phyloP scores from a whole-genome alignment of 1,284 basidiomycete genomes.

The Sporisorium reilianum region DNA sequence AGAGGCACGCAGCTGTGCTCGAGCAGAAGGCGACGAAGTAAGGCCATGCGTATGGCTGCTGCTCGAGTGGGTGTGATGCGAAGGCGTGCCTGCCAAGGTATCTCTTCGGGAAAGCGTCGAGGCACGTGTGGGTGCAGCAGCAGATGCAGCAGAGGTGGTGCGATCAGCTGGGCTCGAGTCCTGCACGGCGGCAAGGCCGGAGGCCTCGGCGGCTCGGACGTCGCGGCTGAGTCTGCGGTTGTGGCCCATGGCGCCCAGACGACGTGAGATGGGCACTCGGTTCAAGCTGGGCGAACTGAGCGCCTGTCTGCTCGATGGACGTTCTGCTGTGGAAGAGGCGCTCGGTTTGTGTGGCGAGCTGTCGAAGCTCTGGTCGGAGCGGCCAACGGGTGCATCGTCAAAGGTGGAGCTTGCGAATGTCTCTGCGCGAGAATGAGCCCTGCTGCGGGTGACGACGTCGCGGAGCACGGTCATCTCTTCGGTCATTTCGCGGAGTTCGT shows the following conservation, averaged over 20 bases:
- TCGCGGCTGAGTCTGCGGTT: constrained; percentile 43
- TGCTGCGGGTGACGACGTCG: constrained; percentile 70
- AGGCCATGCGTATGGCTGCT: constrained; percentile 11
- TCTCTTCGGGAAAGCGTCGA: constrained; percentile 27
- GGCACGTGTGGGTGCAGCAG: constrained; percentile 15
- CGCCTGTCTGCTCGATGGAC: constrained; percentile 32
- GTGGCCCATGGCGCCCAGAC: constrained; percentile 44
- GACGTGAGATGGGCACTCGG: constrained; percentile 34
- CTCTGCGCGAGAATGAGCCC: constrained; percentile 20
- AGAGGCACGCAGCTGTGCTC: constrained; percentile 40
- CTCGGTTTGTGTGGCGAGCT: constrained; percentile 38
- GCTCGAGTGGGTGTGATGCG: constrained; percentile 9
- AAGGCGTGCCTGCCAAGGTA: constrained; percentile 25
- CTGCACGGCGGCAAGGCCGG: constrained; percentile 36
- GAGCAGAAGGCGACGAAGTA: constrained; percentile 36
- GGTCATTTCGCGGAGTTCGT: constrained; percentile 89
- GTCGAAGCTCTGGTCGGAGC: constrained; percentile 38
- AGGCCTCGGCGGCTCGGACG: constrained; percentile 33
- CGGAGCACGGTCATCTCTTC: constrained; percentile 86
- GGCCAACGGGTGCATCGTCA: constrained; percentile 21
- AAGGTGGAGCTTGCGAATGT: constrained; percentile 36
- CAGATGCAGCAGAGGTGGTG: constrained; percentile 2
- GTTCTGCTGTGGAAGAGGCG: constrained; percentile 10
- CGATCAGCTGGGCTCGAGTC: constrained; percentile 40
- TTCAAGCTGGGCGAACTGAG: constrained; percentile 42